Conservation (phyloP, 2,329 filamentous ascomycete species). For the Pseudopithomyces chartarum region DNA sequence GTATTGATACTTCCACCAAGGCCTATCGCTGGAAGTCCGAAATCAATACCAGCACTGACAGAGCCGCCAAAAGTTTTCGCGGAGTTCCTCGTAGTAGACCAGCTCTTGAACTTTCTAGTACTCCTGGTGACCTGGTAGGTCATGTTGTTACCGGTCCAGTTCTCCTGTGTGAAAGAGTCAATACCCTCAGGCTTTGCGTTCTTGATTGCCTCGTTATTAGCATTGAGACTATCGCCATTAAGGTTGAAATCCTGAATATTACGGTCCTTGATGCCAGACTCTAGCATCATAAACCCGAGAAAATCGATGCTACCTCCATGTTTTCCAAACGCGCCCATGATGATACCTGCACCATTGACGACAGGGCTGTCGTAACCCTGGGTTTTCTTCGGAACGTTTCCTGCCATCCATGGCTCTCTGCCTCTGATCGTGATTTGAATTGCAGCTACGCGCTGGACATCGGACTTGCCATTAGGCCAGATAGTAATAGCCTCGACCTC, state of each 20-base stretch:
- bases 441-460: constrained; percentile 5
- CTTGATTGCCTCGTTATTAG: constrained; percentile 4
- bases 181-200: constrained; percentile 3
- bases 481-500: constrained; percentile 6
- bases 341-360: constrained; percentile 8
- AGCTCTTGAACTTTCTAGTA: not conserved
- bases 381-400: not conserved
- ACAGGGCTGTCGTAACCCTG: constrained; percentile 8
- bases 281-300: constrained; percentile 5
- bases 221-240: constrained; percentile 1
- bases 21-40: constrained; percentile 5
- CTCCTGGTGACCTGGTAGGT: not conserved
- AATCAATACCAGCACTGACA: constrained; percentile 5
- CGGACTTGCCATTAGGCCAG: constrained; percentile 6
- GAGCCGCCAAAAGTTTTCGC: constrained; percentile 8
- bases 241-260: constrained; percentile 1
- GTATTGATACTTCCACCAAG: constrained; percentile 8
- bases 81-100: constrained; percentile 6
- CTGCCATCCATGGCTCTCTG: constrained; percentile 4
- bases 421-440: constrained; percentile 8
- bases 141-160: constrained; percentile 7
- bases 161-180: constrained; percentile 6
- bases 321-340: constrained; percentile 7
- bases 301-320: constrained; percentile 8
- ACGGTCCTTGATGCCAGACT: constrained; percentile 7